phyloP scores from a whole-genome alignment of 768 basidiomycete genomes.

The Krasilnikovozyma curviuscula region DNA sequence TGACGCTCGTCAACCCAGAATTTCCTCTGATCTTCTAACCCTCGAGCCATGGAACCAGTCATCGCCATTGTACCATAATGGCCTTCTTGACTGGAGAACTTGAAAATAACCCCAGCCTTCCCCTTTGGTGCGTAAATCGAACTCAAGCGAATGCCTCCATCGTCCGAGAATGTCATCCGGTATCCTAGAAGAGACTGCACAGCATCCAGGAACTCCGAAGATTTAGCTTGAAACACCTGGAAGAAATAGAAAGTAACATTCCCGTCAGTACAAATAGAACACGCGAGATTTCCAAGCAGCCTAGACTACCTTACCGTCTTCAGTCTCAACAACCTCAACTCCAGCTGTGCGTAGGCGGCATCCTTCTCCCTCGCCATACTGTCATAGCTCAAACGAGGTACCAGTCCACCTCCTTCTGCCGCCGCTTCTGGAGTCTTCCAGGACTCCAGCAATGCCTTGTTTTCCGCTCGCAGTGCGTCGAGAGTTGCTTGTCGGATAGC shows the following conservation, averaged over 20 bases:
- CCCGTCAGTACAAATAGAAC: too few species aligned
- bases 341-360: conserved; percentile 50
- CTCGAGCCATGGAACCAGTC: conserved; percentile 28
- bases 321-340: conserved; percentile 56
- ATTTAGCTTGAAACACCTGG: conserved; percentile 66
- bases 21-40: conserved; percentile 47
- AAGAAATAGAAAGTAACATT: background rate
- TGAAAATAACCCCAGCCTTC: conserved; percentile 55
- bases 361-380: conserved; percentile 46
- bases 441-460: conserved; percentile 55
- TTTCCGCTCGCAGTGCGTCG: conserved; percentile 61
- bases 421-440: conserved; percentile 25
- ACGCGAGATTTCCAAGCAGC: too few species aligned
- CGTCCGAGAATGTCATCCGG: conserved; percentile 76
- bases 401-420: conserved; percentile 31
- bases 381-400: conserved; percentile 67
- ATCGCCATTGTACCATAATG: conserved; percentile 25
- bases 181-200: conserved; percentile 76
- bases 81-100: conserved; percentile 26
- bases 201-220: conserved; percentile 75
- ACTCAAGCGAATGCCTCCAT: conserved; percentile 70
- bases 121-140: conserved; percentile 74
- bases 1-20: conserved; percentile 75
- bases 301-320: conserved; percentile 52
- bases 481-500: conserved; percentile 55